Base-by-base conservation (phyloP, 805 yeast genomes). In the Nakazawaea molendinolei region DNA sequence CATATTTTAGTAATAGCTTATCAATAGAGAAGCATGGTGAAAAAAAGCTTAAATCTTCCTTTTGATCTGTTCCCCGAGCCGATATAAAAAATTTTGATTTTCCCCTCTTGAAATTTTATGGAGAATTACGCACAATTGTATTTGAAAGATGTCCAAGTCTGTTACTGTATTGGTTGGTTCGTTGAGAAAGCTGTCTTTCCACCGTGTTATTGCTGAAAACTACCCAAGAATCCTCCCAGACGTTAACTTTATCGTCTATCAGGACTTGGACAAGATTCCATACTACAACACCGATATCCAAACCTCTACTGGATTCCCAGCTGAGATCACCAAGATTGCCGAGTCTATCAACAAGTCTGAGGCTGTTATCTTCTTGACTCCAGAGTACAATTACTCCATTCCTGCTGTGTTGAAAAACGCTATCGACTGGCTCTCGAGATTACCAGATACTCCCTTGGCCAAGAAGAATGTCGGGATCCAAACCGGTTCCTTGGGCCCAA, bases 131-230 rank as follows among this genome's bases (percentile, higher is more conserved):
- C n/a, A n/a, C n/a, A n/a, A n/a, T n/a, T n/a, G n/a, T n/a, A n/a
- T n/a, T n/a, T n/a, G n/a, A 23, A 23, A 7, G n/a, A 34, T 28
- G 32, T 16, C 27, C 5, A 34, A 34, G 16, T 13, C 28, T 7
- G 18, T 34, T 19, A 34, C 38, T 18, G 33, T 34, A 5, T 29
- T 34, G 17, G 38, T 34, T 19, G 38, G 38, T 16, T 34, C 38
- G 7, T 17, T 19, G 13, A 28, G 38, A 17, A 28, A 28, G 19
- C 22, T 16, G 12, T 34, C 38, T 15, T 34, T n/a, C 29, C 38
- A 34, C 33, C 28, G 28, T 17, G 23, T 34, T 8, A 23, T 34
- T 10, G 38, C 38, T 13, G 33, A 34, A 26, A 34, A 23, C 20
- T 34, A 28, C 13, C 16, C 33, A 10, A 34, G 23, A 16, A n/a